A percentile compares a stretch with the other conserved stretches of the same genome.
Evolutionary conservation across 2,329 filamentous ascomycete genomes (phyloP).

Genomic region (Monosporascus sp.): DNA sequence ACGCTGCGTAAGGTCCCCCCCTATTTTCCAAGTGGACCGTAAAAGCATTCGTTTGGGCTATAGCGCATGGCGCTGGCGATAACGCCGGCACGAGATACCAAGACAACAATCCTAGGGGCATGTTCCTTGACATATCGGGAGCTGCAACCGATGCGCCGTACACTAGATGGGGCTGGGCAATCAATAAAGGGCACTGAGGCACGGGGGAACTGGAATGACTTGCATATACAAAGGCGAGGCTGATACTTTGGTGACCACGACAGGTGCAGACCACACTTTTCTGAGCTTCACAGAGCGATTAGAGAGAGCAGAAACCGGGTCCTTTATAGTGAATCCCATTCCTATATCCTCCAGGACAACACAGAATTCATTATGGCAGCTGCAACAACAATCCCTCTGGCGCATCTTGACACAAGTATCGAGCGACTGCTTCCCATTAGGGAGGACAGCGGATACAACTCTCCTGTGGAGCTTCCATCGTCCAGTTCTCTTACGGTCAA

Average conservation of each 20-base stretch:
- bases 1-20: not conserved
- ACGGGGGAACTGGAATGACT: too few species aligned
- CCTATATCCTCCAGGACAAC: not conserved
- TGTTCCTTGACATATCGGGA: too few species aligned
- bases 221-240: too few species aligned
- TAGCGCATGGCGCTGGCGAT: not conserved
- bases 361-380: not conserved
- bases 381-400: not conserved
- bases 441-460: not conserved
- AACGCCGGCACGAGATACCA: not conserved
- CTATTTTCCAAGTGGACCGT: not conserved
- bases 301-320: too few species aligned
- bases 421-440: not conserved
- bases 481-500: conserved; percentile 18
- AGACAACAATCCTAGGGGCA: too few species aligned
- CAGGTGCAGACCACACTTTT: not conserved
- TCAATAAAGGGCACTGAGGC: not conserved
- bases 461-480: not conserved
- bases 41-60: not conserved
- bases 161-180: too few species aligned
- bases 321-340: too few species aligned
- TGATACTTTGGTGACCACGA: too few species aligned
- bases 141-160: too few species aligned
- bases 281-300: not conserved
- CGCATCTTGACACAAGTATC: not conserved